Evolutionary conservation across 352 stramenopile species (phyloP).

Genomic region (Pythium angustatum): DNA sequence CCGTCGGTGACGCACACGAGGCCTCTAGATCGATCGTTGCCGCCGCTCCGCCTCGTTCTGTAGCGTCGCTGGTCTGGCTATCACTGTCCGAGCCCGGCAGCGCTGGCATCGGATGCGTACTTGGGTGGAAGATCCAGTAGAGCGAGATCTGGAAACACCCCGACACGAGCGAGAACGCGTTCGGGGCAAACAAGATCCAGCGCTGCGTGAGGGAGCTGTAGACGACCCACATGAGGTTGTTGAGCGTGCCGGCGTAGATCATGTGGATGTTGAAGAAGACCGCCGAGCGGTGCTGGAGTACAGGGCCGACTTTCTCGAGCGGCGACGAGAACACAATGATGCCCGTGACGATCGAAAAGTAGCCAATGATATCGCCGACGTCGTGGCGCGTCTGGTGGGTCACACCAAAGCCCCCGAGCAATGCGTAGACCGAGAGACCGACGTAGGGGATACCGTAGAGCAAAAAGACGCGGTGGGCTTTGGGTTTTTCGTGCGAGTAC

Average conservation of each 20-base stretch:
- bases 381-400: constrained; percentile 36
- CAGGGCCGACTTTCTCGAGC: constrained; percentile 52
- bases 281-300: constrained; percentile 51
- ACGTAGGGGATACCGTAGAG: constrained; percentile 27
- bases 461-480: constrained; percentile 31
- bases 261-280: constrained; percentile 63
- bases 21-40: not conserved
- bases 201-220: constrained; percentile 47
- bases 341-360: constrained; percentile 43
- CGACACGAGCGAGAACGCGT: constrained; percentile 37
- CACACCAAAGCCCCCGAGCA: constrained; percentile 37
- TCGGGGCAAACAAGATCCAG: constrained; percentile 61
- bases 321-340: constrained; percentile 60
- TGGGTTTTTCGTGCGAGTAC: constrained; percentile 41
- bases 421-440: constrained; percentile 34
- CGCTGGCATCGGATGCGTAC: constrained; percentile 31
- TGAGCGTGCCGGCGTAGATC: constrained; percentile 51
- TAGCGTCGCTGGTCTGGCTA: too few relatives aligned
- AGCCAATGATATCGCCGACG: constrained; percentile 38
- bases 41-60: too few relatives aligned
- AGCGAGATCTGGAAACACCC: constrained; percentile 42
- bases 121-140: constrained; percentile 54
- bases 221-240: constrained; percentile 56
- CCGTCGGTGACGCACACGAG: not conserved
- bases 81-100: not conserved